Evolutionary conservation across 2,329 filamentous ascomycete genomes (phyloP), one percentile per base, ranked within the genome.

Genomic region (Elsinoe perseae): DNA sequence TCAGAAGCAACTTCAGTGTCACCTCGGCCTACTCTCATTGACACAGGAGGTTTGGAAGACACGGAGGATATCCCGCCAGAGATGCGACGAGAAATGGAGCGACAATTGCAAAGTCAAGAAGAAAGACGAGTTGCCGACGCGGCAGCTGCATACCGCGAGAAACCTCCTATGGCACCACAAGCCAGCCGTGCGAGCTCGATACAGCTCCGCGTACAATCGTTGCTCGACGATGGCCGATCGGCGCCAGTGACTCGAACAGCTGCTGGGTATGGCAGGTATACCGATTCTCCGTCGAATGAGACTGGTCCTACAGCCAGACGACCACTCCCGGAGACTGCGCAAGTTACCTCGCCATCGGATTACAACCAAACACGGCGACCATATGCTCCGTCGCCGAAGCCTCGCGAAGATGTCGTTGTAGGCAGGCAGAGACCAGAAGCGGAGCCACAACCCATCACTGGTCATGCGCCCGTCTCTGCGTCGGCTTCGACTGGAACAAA

Each of bases 51-150:
- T 1, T 73, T 82, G 12, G 81, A 84, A 23, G 83, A 88, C 52
- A 78, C 79, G 1, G 84, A 89, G 59, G 82, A 88, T 54, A 71
- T 95, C 66, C 84, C 89, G 0, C 89, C 92, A 0, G 92, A 97
- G 69, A 87, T 93, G 76, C 84, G 89, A 50, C 85, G 93, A 28
- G 93, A 98, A 68, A 77, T 95, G 14, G 93, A 98, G 70, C 84
- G 91, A 18, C 78, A 84, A 55, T 82, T 85, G 56, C 78, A 96
- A 1, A 86, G 85, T 16, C 85, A 93, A 66, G 93, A 98, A 73
- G 93, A 98, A 71, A 85, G 84, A 64, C 82, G 93, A 2, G 93
- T 98, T 1, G 89, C 89, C 46, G 85, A 85, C 18, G 93, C 91
- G 0, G 90, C 89, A 16, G 90, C 88, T 1, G 91, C 95, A 70